Base-by-base conservation (phyloP, 768 basidiomycete genomes). In the Boletus rubescentipes region DNA sequence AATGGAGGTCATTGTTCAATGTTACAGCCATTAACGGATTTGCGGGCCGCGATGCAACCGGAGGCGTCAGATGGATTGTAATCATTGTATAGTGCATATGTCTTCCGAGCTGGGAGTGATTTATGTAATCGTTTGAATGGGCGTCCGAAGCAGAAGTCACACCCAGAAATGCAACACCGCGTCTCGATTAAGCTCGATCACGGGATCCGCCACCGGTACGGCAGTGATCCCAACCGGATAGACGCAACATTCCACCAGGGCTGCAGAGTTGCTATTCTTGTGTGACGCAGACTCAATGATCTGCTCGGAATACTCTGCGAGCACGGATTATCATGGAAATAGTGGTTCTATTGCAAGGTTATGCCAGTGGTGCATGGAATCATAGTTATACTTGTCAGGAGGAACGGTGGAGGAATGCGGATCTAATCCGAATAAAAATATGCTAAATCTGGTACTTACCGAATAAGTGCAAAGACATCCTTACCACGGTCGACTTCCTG, bases 141-240 rank as follows among this genome's bases (percentile, higher is more conserved):
- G n/a, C n/a, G n/a, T n/a, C n/a, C n/a, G n/a, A n/a, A n/a, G n/a
- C n/a, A n/a, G n/a, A n/a, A n/a, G n/a, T n/a, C n/a, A n/a, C n/a
- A n/a, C n/a, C 36, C 12, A 43, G 47, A 55, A 36, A 41, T 37
- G 30, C 16, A 52, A 23, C 59, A 62, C 55, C 3, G 61, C 55
- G 21, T 48, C 34, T 40, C n/a, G 11, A 49, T 30, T 1, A 45
- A 10, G n/a, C 14, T 18, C 36, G 2, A 30, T 3, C 6, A 26
- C n/a, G 61, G 48, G 35, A 9, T 0, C 9, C 7, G 11, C 12
- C 7, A 46, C 55, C 42, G 60, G 55, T 11, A 49, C 50, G 50
- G 51, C 0, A 18, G 9, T 58, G 3, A 23, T 20, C 20, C 7
- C 21, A 46, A 31, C 61, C 60, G 61, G 21, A 29, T 23, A 14